Evolutionary conservation across 2,329 filamentous ascomycete species (phyloP).

Genomic region (Aspergillus eucalypticola): DNA sequence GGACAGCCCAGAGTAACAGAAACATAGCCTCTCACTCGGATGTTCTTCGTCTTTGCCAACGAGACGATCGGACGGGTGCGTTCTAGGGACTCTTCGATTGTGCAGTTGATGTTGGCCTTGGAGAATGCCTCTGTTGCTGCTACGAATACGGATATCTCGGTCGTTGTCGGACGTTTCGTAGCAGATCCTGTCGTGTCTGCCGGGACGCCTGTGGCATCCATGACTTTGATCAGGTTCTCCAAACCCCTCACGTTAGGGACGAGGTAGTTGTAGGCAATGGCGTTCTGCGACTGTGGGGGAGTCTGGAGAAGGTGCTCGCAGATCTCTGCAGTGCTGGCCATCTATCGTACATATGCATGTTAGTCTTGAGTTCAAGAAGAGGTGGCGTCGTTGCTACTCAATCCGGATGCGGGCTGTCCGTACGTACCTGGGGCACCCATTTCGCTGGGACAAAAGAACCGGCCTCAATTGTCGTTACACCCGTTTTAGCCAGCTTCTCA

Average conservation of each 20-base stretch:
- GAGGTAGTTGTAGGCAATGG: constrained; percentile 66
- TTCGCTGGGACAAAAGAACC: constrained; percentile 57
- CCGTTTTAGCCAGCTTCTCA: constrained; percentile 48
- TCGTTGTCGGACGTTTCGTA: constrained; percentile 39
- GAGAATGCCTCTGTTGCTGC: constrained; percentile 67
- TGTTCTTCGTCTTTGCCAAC: constrained; percentile 55
- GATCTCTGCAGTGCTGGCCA: constrained; percentile 65
- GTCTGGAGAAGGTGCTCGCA: constrained; percentile 55
- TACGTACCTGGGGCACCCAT: constrained; percentile 55
- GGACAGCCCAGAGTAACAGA: constrained; percentile 66
- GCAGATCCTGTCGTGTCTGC: constrained; percentile 30
- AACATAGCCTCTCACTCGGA: constrained; percentile 65
- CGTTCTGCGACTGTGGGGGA: constrained; percentile 51
- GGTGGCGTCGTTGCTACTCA: neutral
- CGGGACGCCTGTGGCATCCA: constrained; percentile 45
- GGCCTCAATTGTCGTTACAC: constrained; percentile 53
- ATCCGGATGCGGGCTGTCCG: neutral
- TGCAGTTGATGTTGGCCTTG: constrained; percentile 66
- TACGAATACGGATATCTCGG: constrained; percentile 64
- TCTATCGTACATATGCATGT: constrained; percentile 43
- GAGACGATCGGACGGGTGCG: constrained; percentile 61
- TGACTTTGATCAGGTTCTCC: constrained; percentile 58
- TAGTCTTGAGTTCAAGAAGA: neutral
- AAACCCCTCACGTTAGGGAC: constrained; percentile 64
- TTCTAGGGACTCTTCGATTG: constrained; percentile 61